Conservation (phyloP, 805 yeast genomes). For the Cyberlindnera bimundalis region DNA sequence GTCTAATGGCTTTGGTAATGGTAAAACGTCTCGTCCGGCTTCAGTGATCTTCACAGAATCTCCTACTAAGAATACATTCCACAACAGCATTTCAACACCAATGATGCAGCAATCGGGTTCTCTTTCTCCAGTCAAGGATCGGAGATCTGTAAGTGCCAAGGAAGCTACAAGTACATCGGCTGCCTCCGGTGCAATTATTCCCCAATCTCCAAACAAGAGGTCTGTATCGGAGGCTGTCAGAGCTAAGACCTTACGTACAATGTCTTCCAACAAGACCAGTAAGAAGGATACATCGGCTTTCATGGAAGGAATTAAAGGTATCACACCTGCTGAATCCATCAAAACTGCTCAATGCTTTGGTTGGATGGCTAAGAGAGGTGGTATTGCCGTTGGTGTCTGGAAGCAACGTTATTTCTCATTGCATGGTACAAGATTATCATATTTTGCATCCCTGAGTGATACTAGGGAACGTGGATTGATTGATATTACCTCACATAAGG, state of each 20-base stretch:
- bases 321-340: slow-evolving; percentile 75
- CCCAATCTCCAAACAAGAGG: slow-evolving; percentile 32
- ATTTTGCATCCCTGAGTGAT: slow-evolving; percentile 76
- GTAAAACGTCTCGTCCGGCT: slow-evolving; percentile 15
- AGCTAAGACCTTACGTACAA: slow-evolving; percentile 49
- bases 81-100: slow-evolving; percentile 8
- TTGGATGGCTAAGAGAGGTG: slow-evolving; percentile 95
- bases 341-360: slow-evolving; percentile 78
- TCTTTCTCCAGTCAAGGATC: slow-evolving; percentile 30
- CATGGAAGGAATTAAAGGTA: slow-evolving; percentile 78
- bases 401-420: slow-evolving; percentile 77
- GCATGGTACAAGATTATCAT: slow-evolving; percentile 91
- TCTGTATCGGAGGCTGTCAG: slow-evolving; percentile 49
- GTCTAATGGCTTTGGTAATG: slow-evolving; percentile 16
- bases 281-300: slow-evolving; percentile 76
- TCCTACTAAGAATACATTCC: slow-evolving; percentile 15
- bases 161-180: slow-evolving; percentile 27
- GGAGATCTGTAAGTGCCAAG: slow-evolving; percentile 52
- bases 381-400: slow-evolving; percentile 86
- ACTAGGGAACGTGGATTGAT: slow-evolving; percentile 86
- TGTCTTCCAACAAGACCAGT: slow-evolving; percentile 47
- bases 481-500: slow-evolving; percentile 93
- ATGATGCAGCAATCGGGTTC: slow-evolving; percentile 16
- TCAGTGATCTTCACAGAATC: slow-evolving; percentile 15
- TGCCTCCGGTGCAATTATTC: slow-evolving; percentile 7